Percentiles rank a stretch among this genome's conserved stretches.
These are phyloP conservation scores for Melanogaster broomeanus DNA, from an alignment of 768 basidiomycete species.

Conservation along the genomic window DNA sequence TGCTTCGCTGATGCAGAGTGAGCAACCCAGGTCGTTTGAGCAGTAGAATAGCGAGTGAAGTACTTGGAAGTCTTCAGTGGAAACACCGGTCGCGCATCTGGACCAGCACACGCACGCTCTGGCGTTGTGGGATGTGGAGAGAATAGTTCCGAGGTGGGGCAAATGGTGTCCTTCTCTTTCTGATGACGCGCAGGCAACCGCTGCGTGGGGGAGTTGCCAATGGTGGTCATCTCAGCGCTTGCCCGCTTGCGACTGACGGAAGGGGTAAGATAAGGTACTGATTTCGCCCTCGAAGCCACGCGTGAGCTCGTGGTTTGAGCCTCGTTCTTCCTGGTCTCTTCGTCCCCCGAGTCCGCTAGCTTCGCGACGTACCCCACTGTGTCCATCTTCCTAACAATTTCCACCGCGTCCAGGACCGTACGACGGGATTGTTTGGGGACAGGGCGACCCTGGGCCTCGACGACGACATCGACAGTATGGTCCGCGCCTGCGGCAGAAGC, in stretches of 20 bases:
- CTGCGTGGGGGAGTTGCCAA: too few species aligned
- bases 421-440: conserved; percentile 5
- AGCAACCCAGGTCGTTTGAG: not conserved
- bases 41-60: not conserved
- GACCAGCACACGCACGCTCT: not conserved
- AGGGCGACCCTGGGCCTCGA: not conserved
- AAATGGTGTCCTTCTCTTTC: too few species aligned
- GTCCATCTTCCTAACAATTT: conserved; percentile 8
- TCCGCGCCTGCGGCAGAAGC: not conserved
- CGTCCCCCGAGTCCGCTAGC: not conserved
- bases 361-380: not conserved
- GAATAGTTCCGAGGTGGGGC: too few species aligned
- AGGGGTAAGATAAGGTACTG: conserved; percentile 7
- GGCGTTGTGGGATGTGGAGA: too few species aligned
- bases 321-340: not conserved
- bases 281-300: not conserved
- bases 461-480: not conserved
- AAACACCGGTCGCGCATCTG: not conserved
- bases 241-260: not conserved
- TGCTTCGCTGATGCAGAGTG: not conserved
- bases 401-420: conserved; percentile 17
- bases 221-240: not conserved
- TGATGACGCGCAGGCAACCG: too few species aligned
- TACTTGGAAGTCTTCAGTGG: conserved; percentile 21
- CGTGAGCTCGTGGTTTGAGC: not conserved